These are phyloP conservation scores for Lumnitzera racemosa DNA, from an alignment of 345 rosid species.

Conservation along the genomic window DNA sequence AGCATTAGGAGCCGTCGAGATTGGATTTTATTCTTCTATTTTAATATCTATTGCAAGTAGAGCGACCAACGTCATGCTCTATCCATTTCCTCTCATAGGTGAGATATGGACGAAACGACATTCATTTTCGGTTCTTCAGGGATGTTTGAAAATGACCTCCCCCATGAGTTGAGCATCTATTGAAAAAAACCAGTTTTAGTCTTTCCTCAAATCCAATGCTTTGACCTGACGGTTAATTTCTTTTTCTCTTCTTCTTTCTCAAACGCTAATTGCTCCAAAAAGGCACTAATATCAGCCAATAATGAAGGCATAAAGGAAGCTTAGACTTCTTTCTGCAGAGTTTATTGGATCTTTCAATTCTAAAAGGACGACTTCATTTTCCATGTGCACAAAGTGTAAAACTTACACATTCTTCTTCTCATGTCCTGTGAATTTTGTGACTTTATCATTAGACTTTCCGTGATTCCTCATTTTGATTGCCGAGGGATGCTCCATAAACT, in stretches of 20 bases:
- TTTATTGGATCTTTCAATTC: neutral
- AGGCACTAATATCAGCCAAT: neutral
- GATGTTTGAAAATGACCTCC: neutral
- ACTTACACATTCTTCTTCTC: no score
- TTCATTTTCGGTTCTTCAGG: neutral
- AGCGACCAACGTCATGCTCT: no score
- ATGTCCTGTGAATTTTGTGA: no score
- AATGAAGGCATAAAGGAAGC: neutral
- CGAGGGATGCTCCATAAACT: no score
- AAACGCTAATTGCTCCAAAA: neutral
- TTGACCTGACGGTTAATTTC: neutral
- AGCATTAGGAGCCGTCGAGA: no score
- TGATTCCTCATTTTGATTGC: no score
- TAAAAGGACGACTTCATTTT: neutral
- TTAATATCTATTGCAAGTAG: no score
- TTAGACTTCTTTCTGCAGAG: neutral
- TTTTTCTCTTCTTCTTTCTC: neutral
- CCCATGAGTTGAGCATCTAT: no score
- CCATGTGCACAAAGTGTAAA: no score
- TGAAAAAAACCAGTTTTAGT: no score
- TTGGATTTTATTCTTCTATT: no score
- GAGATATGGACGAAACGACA: conserved; percentile 6
- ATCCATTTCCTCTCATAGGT: neutral
- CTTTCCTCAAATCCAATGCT: neutral
- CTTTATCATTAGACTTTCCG: no score